Evolutionary conservation across 148 eudicot species (phyloP), one percentile per base, ranked within the genome.

Genomic region (Amaranthus cruentus): DNA sequence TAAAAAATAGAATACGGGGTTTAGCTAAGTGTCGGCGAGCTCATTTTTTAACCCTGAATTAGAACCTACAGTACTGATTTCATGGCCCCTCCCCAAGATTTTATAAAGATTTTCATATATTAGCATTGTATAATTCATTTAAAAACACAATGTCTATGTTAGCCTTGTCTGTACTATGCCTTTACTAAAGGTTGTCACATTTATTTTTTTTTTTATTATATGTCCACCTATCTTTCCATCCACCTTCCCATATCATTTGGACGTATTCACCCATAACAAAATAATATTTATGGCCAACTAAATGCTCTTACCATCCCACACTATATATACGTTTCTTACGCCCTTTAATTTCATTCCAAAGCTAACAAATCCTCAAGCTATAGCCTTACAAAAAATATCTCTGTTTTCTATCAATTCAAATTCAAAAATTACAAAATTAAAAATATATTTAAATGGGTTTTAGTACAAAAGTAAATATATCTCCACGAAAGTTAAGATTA

Each of bases 401-500:
- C 58, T 46, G 56, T 3, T 55, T 60, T 66, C 60, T 46, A 38
- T 21, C 13, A 4, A 1, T 59, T 15, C 47, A 28, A 53, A 21
- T 12, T 14, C 21, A 44, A 43, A 6, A 28, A 28, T 28, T 28
- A 28, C 38, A 28, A 28, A 28, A 28, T 28, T 28, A 28, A 28
- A 28, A 28, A 28, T n/a, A 28, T 28, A 28, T 28, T 28, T 28
- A 1, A 28, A 28, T 28, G 38, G 38, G 38, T 28, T 1, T 2
- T 10, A 5, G 6, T 2, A 8, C 0, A 7, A 58, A 58, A 7
- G 69, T 65, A 12, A 76, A 69, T 0, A 88, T 93, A 54, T 91
- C 98, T 52, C 98, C 98, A 44, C 84, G 86, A 62, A 95, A 87
- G 77, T 83, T 95, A 9, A 86, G 98, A 72, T 62, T 81, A 47